Conservation (phyloP, 1,284 basidiomycete genomes). For the Ustilago loliicola region DNA sequence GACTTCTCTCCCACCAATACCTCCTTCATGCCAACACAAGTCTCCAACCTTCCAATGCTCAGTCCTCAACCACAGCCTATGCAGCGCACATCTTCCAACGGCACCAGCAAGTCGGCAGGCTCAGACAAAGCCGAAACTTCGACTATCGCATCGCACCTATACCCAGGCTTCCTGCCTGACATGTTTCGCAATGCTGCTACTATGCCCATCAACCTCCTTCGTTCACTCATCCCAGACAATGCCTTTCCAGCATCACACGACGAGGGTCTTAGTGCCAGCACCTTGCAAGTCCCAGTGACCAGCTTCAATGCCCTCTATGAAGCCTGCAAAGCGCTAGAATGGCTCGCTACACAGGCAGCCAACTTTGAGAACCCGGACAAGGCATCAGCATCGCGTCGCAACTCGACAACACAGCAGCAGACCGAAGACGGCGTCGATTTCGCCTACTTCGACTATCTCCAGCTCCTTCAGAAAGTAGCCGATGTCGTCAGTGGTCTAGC, state of each 20-base stretch:
- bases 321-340: slow-evolving; percentile 54
- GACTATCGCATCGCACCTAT: not conserved
- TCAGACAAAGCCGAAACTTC: slow-evolving; percentile 24
- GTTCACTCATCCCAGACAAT: slow-evolving; percentile 51
- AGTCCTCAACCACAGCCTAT: slow-evolving; percentile 25
- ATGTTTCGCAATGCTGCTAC: slow-evolving; percentile 39
- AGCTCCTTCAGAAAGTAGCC: slow-evolving; percentile 51
- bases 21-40: not conserved
- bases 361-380: slow-evolving; percentile 14
- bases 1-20: slow-evolving; percentile 36
- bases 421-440: slow-evolving; percentile 23
- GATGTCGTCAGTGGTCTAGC: slow-evolving; percentile 58
- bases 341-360: slow-evolving; percentile 38
- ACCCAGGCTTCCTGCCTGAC: slow-evolving; percentile 31
- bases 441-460: slow-evolving; percentile 45
- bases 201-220: slow-evolving; percentile 47
- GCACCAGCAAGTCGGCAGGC: slow-evolving; percentile 27
- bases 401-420: slow-evolving; percentile 17
- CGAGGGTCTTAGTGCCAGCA: slow-evolving; percentile 54
- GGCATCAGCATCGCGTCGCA: slow-evolving; percentile 10
- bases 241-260: slow-evolving; percentile 41
- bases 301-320: slow-evolving; percentile 59
- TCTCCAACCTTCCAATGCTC: slow-evolving; percentile 19
- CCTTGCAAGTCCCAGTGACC: slow-evolving; percentile 57
- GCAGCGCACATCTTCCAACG: slow-evolving; percentile 30